phyloP scores from a whole-genome alignment of 2,329 filamentous ascomycete species.

The Cladophialophora immunda region DNA sequence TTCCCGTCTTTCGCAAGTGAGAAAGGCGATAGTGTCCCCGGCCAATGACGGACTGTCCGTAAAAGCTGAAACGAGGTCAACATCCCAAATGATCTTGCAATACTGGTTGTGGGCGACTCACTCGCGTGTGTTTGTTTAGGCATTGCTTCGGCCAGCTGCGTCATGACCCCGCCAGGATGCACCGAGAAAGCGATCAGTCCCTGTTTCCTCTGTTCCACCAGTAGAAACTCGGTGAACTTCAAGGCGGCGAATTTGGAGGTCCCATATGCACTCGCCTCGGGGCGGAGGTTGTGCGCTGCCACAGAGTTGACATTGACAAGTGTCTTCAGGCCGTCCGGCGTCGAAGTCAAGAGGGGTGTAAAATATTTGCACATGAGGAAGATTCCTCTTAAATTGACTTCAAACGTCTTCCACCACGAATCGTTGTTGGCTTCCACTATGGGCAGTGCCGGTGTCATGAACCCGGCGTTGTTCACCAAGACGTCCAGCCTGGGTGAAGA shows the following conservation, averaged over 20 bases:
- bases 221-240: conserved; percentile 57
- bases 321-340: conserved; percentile 30
- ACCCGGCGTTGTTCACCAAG: conserved; percentile 40
- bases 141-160: conserved; percentile 34
- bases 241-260: conserved; percentile 55
- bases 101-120: conserved; percentile 1
- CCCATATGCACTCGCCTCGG: conserved; percentile 56
- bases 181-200: conserved; percentile 35
- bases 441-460: conserved; percentile 35
- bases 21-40: conserved; percentile 41
- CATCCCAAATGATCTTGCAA: neutral
- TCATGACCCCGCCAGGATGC: conserved; percentile 35
- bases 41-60: conserved; percentile 38
- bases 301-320: conserved; percentile 52
- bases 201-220: conserved; percentile 52
- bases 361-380: conserved; percentile 36
- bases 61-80: conserved; percentile 6
- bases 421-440: conserved; percentile 43
- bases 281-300: conserved; percentile 47
- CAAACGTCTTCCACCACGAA: conserved; percentile 58
- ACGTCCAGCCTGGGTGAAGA: conserved; percentile 42
- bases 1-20: conserved; percentile 39
- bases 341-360: conserved; percentile 46
- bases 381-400: conserved; percentile 61
- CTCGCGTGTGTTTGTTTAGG: conserved; percentile 27